Percentiles rank a stretch among this genome's conserved stretches.
Conservation (phyloP, 2,329 filamentous ascomycete species). For the Catunica adiposa region DNA sequence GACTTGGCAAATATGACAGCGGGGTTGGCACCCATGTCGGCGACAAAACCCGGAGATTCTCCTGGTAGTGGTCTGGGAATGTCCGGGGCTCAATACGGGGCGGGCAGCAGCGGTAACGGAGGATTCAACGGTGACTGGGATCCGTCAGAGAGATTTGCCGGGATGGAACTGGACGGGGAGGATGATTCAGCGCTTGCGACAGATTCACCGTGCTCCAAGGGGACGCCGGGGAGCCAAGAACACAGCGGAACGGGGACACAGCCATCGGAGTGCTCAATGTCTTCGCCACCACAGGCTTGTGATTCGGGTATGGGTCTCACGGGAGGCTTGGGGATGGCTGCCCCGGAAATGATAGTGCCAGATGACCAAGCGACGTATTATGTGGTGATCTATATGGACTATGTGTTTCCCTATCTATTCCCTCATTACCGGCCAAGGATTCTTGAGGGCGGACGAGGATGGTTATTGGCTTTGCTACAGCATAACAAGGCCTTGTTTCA, state of each 20-base stretch:
- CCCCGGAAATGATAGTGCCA: neutral
- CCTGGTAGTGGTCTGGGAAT: neutral
- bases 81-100: neutral
- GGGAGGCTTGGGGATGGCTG: neutral
- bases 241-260: slow-evolving; percentile 9
- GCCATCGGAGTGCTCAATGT: slow-evolving; percentile 13
- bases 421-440: slow-evolving; percentile 44
- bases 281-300: slow-evolving; percentile 6
- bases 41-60: neutral
- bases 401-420: slow-evolving; percentile 44
- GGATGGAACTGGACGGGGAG: slow-evolving; percentile 15
- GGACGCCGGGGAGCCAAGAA: slow-evolving; percentile 7
- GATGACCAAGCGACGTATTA: slow-evolving; percentile 22
- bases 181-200: slow-evolving; percentile 18
- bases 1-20: slow-evolving; percentile 3
- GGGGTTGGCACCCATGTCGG: neutral
- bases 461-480: slow-evolving; percentile 41
- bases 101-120: slow-evolving; percentile 1
- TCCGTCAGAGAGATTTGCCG: slow-evolving; percentile 20
- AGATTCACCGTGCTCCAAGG: slow-evolving; percentile 13
- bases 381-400: slow-evolving; percentile 44
- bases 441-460: slow-evolving; percentile 40
- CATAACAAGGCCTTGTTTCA: slow-evolving; percentile 42
- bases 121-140: slow-evolving; percentile 19
- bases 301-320: no score